Percentiles rank a stretch among this genome's conserved stretches.
phyloP scores from a whole-genome alignment of 2,329 filamentous ascomycete genomes.

The Shiraia sp. region DNA sequence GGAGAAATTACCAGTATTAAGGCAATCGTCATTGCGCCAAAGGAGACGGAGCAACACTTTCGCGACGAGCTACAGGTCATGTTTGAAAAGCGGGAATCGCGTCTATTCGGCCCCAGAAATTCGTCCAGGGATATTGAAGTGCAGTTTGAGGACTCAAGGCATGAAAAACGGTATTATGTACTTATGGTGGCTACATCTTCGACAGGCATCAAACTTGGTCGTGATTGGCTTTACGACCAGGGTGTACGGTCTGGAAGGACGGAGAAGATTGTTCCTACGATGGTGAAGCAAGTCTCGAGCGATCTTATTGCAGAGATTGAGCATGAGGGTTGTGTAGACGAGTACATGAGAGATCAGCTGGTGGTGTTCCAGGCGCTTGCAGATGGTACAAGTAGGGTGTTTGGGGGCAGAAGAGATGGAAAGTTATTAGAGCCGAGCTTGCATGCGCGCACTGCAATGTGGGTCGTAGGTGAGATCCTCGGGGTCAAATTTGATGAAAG shows the following conservation, averaged over 20 bases:
- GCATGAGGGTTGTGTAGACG: conserved; percentile 56
- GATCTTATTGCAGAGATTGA: conserved; percentile 53
- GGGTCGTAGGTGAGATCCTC: conserved; percentile 47
- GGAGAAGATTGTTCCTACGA: conserved; percentile 30
- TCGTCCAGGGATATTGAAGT: conserved; percentile 13
- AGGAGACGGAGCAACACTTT: conserved; percentile 33
- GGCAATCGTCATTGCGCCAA: conserved; percentile 47
- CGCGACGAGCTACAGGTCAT: conserved; percentile 28
- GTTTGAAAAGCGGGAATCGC: conserved; percentile 19
- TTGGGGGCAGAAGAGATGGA: conserved; percentile 27
- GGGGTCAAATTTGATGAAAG: conserved; percentile 45
- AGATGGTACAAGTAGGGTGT: conserved; percentile 44
- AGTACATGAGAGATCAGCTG: conserved; percentile 61
- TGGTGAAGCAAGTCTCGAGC: conserved; percentile 51
- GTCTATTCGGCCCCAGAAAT: conserved; percentile 18
- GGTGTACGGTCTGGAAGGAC: conserved; percentile 23
- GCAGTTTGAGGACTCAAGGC: conserved; percentile 49
- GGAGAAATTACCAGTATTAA: conserved; percentile 31
- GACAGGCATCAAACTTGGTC: conserved; percentile 53
- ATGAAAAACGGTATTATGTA: conserved; percentile 55
- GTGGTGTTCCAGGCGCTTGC: conserved; percentile 63
- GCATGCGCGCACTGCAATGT: conserved; percentile 52
- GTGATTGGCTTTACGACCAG: conserved; percentile 55
- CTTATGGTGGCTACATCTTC: conserved; percentile 59
- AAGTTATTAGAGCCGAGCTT: conserved; percentile 43